A percentile compares a stretch with the other conserved stretches of the same genome.
phyloP scores from a whole-genome alignment of 345 rosid species.

The Populus deltoides region DNA sequence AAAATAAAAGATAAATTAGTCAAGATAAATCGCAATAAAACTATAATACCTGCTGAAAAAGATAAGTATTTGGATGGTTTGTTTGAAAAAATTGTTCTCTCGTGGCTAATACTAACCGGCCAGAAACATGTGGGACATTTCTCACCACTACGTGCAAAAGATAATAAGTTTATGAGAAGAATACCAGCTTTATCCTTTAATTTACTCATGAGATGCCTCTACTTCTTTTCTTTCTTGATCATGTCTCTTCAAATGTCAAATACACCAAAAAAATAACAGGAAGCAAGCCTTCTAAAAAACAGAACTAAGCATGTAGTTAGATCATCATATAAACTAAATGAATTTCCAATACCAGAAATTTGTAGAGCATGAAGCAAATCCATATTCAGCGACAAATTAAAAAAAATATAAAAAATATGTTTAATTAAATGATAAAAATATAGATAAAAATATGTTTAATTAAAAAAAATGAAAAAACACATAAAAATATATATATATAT shows the following conservation, averaged over 20 bases:
- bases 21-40: background rate
- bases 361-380: slow-evolving; percentile 89
- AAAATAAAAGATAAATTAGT: background rate
- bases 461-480: too few species aligned
- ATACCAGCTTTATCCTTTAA: background rate
- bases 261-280: background rate
- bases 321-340: background rate
- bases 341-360: too few species aligned
- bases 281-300: background rate
- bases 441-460: too few species aligned
- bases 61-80: slow-evolving; percentile 87
- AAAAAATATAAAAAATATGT: too few species aligned
- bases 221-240: background rate
- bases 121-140: slow-evolving; percentile 78
- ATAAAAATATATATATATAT: too few species aligned
- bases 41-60: slow-evolving; percentile 69
- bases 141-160: slow-evolving; percentile 79
- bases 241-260: background rate
- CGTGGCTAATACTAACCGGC: slow-evolving; percentile 49
- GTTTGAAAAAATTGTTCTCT: slow-evolving; percentile 74
- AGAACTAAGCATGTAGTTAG: background rate
- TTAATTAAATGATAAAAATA: too few species aligned
- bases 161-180: background rate
- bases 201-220: background rate
- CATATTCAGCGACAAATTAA: slow-evolving; percentile 24